These are phyloP conservation scores for Aspergillus sojae DNA, from an alignment of 2,329 filamentous ascomycete species.

Conservation along the genomic window DNA sequence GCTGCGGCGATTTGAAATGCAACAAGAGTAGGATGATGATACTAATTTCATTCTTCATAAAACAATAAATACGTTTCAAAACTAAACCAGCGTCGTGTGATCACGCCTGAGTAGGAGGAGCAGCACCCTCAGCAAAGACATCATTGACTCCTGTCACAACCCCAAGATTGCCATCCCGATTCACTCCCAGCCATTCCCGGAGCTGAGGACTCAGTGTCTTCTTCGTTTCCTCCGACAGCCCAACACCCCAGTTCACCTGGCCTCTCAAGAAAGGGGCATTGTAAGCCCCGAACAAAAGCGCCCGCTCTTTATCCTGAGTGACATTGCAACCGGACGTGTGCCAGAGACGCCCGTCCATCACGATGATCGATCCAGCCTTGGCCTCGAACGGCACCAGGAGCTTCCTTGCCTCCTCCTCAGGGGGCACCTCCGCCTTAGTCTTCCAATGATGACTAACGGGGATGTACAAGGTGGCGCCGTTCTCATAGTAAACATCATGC, in stretches of 20 bases:
- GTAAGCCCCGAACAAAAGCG: constrained; percentile 4
- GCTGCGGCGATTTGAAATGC: neutral
- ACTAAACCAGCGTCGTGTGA: no score
- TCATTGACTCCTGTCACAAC: constrained; percentile 1
- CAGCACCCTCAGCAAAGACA: neutral
- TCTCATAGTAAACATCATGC: neutral
- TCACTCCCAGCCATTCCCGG: neutral
- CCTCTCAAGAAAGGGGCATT: neutral
- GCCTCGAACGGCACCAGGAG: constrained; percentile 8
- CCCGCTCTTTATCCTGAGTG: constrained; percentile 6
- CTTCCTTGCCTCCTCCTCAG: neutral
- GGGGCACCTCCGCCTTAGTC: neutral
- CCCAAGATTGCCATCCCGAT: neutral
- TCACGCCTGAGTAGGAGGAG: neutral
- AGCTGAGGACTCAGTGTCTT: constrained; percentile 2
- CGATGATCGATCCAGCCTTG: constrained; percentile 5
- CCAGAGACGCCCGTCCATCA: constrained; percentile 7
- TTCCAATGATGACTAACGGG: constrained; percentile 2
- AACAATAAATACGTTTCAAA: neutral
- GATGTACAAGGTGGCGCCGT: constrained; percentile 7
- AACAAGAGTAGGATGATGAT: neutral
- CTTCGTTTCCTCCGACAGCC: constrained; percentile 2
- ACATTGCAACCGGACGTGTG: constrained; percentile 2
- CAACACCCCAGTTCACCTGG: constrained; percentile 5
- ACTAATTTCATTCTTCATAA: neutral